Conservation (phyloP, 176 grass and related monocot species). For the Aegilops speltoides region DNA sequence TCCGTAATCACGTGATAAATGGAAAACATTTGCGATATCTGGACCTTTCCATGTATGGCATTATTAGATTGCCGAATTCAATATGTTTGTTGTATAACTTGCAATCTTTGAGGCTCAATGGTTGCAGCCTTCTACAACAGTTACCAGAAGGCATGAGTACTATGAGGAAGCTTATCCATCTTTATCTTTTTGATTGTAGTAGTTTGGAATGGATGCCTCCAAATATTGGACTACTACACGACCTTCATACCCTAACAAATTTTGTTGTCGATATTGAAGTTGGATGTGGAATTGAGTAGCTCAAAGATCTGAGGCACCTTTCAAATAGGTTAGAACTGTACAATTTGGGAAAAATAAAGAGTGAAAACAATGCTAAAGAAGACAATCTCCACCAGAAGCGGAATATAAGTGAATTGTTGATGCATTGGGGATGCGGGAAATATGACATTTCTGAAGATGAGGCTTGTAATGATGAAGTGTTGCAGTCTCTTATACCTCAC, state of each 20-base stretch:
- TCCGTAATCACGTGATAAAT: not conserved
- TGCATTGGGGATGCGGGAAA: not conserved
- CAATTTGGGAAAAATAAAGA: conserved; percentile 10
- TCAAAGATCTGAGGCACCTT: conserved; percentile 1
- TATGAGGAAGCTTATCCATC: no score
- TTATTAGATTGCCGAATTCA: not conserved
- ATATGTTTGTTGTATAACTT: not conserved
- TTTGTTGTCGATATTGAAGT: not conserved
- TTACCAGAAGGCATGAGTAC: no score
- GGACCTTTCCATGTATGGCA: not conserved
- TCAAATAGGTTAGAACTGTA: not conserved
- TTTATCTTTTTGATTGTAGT: no score
- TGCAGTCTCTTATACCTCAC: not conserved
- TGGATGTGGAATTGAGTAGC: conserved; percentile 14
- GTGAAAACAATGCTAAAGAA: not conserved
- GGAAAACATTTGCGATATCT: not conserved
- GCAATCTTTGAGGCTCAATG: not conserved
- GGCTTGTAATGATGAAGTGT: not conserved
- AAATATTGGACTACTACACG: no score
- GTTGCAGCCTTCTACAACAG: no score
- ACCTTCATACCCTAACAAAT: no score
- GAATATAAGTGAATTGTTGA: not conserved
- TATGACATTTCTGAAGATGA: not conserved
- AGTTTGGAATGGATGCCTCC: no score
- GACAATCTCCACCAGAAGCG: conserved; percentile 11